Base-by-base conservation (phyloP, 2,329 filamentous ascomycete species). In the Exophiala alcalophila region DNA sequence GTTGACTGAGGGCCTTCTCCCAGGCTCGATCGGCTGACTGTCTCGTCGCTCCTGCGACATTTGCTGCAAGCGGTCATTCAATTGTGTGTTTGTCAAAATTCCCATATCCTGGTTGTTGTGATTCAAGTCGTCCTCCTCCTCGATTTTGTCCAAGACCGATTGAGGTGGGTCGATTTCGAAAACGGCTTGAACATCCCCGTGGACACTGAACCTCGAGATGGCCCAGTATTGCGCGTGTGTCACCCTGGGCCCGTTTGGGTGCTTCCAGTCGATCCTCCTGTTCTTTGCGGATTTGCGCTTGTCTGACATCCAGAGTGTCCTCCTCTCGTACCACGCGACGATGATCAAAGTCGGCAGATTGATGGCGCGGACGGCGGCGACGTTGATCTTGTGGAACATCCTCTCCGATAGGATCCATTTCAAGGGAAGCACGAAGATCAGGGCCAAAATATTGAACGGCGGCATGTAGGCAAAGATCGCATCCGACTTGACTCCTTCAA, bases 321-420 rank as follows among this genome's bases (percentile, higher is more conserved):
- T 75, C 36, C 87, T 79, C 63, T 94, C 87, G 49, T 81, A 75
- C 14, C 81, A 65, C 12, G 81, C 79, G 47, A 94, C 84, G 47
- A 83, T 56, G 3, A 91, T 72, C 2, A 94, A 71, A 4, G 90
- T 69, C 0, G 87, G 87, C 2, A 85, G 72, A 62, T 92, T 92
- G 57, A 90, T 74, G 6, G 81, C 67, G 25, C 86, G 80, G 15
- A 92, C 83, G 7, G 78, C 77, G 44, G 81, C 78, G 44, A 94
- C 86, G 60, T 94, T 89, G 57, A 91, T 84, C 65, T 91, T 92
- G 70, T 94, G 87, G 60, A 92, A 92, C 86, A 86, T 91, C 30
- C 87, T 80, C 0, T 84, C 80, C n/a, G 80, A 81, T 24, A 88
- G 71, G n/a, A 86, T 56, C 56, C 86, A 86, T 56, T 88, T 89